Evolutionary conservation across 106 monocot genomes (phyloP), one percentile per base, ranked within the genome.

Genomic region (Allium cepa): DNA sequence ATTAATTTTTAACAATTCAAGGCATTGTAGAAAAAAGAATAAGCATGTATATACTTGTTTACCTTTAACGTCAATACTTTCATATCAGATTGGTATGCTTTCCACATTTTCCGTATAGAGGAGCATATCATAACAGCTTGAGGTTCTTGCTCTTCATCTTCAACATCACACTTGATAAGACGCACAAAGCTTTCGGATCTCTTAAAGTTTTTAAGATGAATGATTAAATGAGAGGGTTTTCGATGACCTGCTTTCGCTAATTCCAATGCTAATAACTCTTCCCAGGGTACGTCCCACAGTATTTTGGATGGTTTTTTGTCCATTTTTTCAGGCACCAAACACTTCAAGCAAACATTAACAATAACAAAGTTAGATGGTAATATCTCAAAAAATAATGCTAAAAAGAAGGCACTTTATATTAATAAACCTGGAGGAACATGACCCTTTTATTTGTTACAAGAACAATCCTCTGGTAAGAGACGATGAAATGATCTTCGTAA

Each of bases 271-370:
- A 99, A 69, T 22, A 99, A 62, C 50, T 99, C 83, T 64, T 85
- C 99, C 99, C 99, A 99, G 0, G 87, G 81, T 26, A 90, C 81
- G 76, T 93, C 90, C 99, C 99, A 99, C 50, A 90, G 63, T 55
- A 99, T 99, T 80, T 99, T 99, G 69, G 84, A 90, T 13, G 92
- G 92, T 50, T 50, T 87, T 72, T 79, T 90, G 58, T 90, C 99
- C 83, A 90, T 69, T 80, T 87, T 93, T 3, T 87, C 93, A 47
- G 75, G 78, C 69, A 74, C 68, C 53, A 77, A 71, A 73, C 83
- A 83, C 99, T 99, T 64, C n/a, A 60, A 46, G 46, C 7, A 52
- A 56, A 53, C 61, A 17, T 16, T 62, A 50, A 65, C 47, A 26
- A 70, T 14, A 16, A 52, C 36, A 10, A 49, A 73, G 7, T 15